Conservation (phyloP, 495 filamentous ascomycete species). For the Halenospora varia region DNA sequence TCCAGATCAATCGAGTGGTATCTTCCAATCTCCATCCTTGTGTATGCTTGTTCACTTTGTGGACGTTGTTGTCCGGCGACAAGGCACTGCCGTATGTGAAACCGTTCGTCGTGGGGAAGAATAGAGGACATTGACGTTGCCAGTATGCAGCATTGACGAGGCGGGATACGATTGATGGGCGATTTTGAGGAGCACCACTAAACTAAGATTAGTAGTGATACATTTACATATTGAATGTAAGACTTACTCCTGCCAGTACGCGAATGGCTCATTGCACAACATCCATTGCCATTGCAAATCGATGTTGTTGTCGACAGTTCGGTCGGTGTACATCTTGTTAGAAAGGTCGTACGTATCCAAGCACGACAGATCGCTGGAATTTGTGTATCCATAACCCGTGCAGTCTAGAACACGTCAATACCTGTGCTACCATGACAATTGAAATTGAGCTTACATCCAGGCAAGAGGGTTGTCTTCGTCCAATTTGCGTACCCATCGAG, state of each 20-base stretch:
- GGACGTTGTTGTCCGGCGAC: conserved; percentile 41
- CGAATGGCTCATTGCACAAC: conserved; percentile 68
- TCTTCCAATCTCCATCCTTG: conserved; percentile 55
- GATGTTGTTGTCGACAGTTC: conserved; percentile 41
- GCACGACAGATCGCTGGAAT: conserved; percentile 45
- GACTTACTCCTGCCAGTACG: conserved; percentile 47
- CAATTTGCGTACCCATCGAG: conserved; percentile 51
- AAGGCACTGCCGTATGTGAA: conserved; percentile 32
- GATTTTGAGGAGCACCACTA: conserved; percentile 41
- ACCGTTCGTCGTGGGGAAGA: conserved; percentile 43
- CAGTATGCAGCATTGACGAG: conserved; percentile 53
- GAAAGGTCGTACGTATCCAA: conserved; percentile 53
- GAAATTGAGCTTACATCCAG: conserved; percentile 39
- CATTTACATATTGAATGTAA: conserved; percentile 29
- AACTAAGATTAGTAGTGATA: background rate
- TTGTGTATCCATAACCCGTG: conserved; percentile 42
- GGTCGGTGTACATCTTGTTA: conserved; percentile 54
- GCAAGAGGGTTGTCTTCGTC: conserved; percentile 42
- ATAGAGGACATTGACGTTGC: conserved; percentile 53
- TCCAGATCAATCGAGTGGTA: conserved; percentile 54
- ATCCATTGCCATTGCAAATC: conserved; percentile 60
- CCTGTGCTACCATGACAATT: background rate
- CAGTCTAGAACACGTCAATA: conserved; percentile 12
- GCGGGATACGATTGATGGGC: conserved; percentile 49
- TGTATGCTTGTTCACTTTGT: conserved; percentile 54